Evolutionary conservation across 2,329 filamentous ascomycete genomes (phyloP).

Genomic region (Teratosphaeria pseudoeucalypti): DNA sequence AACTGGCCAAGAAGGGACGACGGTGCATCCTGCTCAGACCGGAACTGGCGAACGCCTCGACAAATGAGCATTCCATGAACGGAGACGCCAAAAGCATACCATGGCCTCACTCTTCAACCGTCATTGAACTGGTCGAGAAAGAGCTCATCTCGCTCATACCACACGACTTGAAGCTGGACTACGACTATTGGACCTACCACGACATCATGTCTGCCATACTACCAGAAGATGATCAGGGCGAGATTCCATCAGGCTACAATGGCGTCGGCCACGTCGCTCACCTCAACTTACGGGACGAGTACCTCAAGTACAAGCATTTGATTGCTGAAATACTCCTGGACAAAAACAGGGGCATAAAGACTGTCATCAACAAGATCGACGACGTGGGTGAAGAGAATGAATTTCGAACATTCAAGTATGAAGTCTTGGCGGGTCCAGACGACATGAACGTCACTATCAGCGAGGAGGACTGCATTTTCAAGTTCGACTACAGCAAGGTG

Average conservation of each 20-base stretch:
- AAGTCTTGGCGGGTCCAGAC: conserved; percentile 71
- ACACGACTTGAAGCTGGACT: conserved; percentile 66
- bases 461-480: conserved; percentile 77
- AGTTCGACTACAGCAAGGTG: conserved; percentile 89
- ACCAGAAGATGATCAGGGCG: conserved; percentile 66
- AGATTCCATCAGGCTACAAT: conserved; percentile 78
- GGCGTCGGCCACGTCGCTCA: conserved; percentile 87
- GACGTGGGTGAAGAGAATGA: conserved; percentile 76
- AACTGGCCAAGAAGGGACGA: conserved; percentile 35
- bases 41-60: conserved; percentile 24
- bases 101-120: conserved; percentile 63
- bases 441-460: conserved; percentile 74
- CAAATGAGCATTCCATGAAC: conserved; percentile 28
- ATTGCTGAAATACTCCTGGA: conserved; percentile 80
- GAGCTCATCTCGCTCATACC: conserved; percentile 62
- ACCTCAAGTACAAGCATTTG: conserved; percentile 73
- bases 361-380: conserved; percentile 93
- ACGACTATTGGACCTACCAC: conserved; percentile 76
- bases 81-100: not conserved
- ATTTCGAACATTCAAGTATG: conserved; percentile 87
- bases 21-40: conserved; percentile 39
- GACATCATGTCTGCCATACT: conserved; percentile 77
- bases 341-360: conserved; percentile 72
- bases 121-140: conserved; percentile 58
- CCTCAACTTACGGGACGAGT: conserved; percentile 75